These are phyloP conservation scores for Somion occarium DNA, from an alignment of 1,284 basidiomycete species.

Conservation along the genomic window DNA sequence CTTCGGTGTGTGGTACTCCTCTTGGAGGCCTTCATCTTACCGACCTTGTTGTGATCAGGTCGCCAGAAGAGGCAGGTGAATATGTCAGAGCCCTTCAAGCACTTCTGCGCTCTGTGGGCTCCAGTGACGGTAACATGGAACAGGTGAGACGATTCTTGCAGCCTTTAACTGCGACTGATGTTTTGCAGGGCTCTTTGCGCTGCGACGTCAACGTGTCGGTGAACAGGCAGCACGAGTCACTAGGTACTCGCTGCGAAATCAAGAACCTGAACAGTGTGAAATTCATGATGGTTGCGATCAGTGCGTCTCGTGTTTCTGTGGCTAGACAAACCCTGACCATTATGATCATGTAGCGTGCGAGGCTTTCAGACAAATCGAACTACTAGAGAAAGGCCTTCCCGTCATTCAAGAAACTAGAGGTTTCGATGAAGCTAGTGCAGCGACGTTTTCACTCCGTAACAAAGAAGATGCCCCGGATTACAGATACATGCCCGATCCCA, in stretches of 20 bases:
- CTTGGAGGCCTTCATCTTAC: neutral
- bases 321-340: constrained; percentile 5
- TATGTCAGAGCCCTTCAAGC: constrained; percentile 87
- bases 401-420: constrained; percentile 89
- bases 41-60: constrained; percentile 36
- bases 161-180: neutral
- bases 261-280: constrained; percentile 95
- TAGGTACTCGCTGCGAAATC: constrained; percentile 90
- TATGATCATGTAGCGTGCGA: constrained; percentile 57
- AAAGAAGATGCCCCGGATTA: constrained; percentile 97
- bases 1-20: constrained; percentile 53
- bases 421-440: constrained; percentile 78
- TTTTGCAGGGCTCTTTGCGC: constrained; percentile 77
- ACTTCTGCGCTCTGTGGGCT: constrained; percentile 77
- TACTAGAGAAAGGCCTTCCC: constrained; percentile 43
- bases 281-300: constrained; percentile 84
- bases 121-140: constrained; percentile 97
- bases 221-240: constrained; percentile 56
- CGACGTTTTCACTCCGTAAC: constrained; percentile 79
- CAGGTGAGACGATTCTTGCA: constrained; percentile 50
- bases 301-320: constrained; percentile 37
- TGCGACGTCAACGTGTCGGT: constrained; percentile 97
- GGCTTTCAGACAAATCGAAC: constrained; percentile 62
- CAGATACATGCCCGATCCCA: constrained; percentile 97
- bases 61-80: constrained; percentile 86